Evolutionary conservation across 2,329 filamentous ascomycete genomes (phyloP).

Genomic region (Fusarium protoensiforme): DNA sequence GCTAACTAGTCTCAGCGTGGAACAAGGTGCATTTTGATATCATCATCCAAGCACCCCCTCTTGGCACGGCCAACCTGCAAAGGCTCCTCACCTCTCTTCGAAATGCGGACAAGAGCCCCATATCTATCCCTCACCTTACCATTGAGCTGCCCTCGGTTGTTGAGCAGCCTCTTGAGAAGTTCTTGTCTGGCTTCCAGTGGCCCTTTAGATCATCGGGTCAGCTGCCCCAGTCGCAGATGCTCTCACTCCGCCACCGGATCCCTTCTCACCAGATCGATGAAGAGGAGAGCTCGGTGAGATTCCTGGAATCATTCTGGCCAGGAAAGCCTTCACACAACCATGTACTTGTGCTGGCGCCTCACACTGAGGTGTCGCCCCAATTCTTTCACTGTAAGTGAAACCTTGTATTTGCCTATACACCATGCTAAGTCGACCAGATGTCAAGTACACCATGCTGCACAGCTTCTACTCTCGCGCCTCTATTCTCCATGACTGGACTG

Average conservation of each 20-base stretch:
- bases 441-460: conserved; percentile 81
- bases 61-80: conserved; percentile 78
- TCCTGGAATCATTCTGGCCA: conserved; percentile 92
- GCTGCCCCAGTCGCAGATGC: conserved; percentile 58
- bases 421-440: conserved; percentile 57
- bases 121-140: conserved; percentile 78
- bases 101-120: conserved; percentile 78
- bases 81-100: conserved; percentile 81
- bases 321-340: conserved; percentile 71
- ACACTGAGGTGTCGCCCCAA: conserved; percentile 80
- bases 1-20: conserved; percentile 68
- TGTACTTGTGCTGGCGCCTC: conserved; percentile 85
- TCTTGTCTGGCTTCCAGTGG: conserved; percentile 75
- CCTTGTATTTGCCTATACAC: background rate
- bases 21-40: conserved; percentile 83
- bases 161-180: conserved; percentile 72
- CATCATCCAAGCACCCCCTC: conserved; percentile 78
- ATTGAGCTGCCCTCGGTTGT: conserved; percentile 82
- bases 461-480: conserved; percentile 75
- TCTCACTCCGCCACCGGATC: conserved; percentile 82
- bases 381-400: conserved; percentile 78
- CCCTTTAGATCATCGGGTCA: conserved; percentile 59
- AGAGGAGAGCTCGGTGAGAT: conserved; percentile 78
- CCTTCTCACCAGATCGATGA: conserved; percentile 67
- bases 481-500: conserved; percentile 57